These are phyloP conservation scores for Bryopsis sp. DNA, from an alignment of 139 green algal genomes.

Conservation along the genomic window DNA sequence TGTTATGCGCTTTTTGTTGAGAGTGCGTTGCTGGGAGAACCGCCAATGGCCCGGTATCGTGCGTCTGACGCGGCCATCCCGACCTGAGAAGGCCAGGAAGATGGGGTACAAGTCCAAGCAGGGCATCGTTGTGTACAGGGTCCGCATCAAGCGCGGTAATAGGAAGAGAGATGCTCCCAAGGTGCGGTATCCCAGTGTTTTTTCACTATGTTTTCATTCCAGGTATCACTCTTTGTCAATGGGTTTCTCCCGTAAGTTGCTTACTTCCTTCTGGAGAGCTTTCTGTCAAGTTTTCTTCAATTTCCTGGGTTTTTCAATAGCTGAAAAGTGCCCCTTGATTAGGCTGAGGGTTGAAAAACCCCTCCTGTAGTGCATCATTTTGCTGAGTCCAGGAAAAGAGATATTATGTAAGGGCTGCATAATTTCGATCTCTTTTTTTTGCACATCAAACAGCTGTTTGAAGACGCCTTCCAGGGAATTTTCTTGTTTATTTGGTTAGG, in stretches of 20 bases:
- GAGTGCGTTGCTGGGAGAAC: conserved; percentile 99
- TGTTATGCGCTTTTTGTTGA: conserved; percentile 96
- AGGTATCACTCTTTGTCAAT: no score
- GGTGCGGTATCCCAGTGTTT: conserved; percentile 55
- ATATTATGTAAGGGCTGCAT: background rate
- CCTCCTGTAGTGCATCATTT: no score
- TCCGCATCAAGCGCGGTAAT: conserved; percentile 89
- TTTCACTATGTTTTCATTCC: background rate
- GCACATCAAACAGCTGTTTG: no score
- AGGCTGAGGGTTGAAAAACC: no score
- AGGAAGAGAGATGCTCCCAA: conserved; percentile 94
- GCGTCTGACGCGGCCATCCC: conserved; percentile 72
- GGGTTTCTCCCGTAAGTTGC: no score
- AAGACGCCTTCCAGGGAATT: no score
- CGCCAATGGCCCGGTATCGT: conserved; percentile 87
- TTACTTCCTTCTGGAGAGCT: no score
- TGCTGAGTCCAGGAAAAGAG: background rate
- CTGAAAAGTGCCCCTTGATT: no score
- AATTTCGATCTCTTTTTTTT: no score
- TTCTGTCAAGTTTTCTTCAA: no score
- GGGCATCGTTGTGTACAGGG: conserved; percentile 93
- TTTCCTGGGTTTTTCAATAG: no score
- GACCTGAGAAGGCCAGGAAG: conserved; percentile 94
- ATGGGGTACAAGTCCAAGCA: conserved; percentile 98
- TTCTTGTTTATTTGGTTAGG: no score